Conservation (phyloP, 78 protist genomes). For the Polysphondylium violaceum region DNA sequence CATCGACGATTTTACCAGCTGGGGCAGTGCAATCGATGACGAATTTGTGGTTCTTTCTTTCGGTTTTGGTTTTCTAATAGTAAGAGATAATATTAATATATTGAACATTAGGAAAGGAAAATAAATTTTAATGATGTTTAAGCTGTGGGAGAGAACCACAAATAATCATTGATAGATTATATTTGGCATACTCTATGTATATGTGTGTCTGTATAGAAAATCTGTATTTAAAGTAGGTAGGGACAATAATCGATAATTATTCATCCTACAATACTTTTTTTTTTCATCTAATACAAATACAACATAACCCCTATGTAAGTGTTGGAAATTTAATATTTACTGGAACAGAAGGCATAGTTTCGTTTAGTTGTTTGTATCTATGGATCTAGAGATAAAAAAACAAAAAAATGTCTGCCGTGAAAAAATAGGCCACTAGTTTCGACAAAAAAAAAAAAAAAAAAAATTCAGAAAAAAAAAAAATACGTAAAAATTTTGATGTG, state of each 20-base stretch:
- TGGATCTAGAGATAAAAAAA: too few relatives aligned
- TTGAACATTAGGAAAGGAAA: too few relatives aligned
- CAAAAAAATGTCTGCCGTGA: too few relatives aligned
- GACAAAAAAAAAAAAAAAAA: too few relatives aligned
- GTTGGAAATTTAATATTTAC: background rate
- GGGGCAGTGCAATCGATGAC: constrained; percentile 72
- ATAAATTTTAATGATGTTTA: too few relatives aligned
- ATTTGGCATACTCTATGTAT: background rate
- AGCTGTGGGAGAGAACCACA: background rate
- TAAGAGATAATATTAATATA: too few relatives aligned
- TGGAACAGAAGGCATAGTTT: background rate
- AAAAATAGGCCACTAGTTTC: too few relatives aligned
- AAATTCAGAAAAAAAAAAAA: too few relatives aligned
- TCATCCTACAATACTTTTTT: too few relatives aligned
- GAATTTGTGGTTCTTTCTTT: constrained; percentile 40
- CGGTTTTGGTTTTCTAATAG: constrained; percentile 10
- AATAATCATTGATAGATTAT: background rate
- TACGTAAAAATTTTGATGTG: too few relatives aligned
- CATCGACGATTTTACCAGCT: constrained; percentile 78
- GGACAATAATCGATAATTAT: background rate
- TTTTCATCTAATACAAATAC: background rate
- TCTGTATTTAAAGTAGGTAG: background rate
- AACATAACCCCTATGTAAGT: background rate
- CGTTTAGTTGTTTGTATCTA: background rate
- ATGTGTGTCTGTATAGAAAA: background rate